Base-by-base conservation (phyloP, 139 green algal species). In the Limnomonas spitsbergensis region DNA sequence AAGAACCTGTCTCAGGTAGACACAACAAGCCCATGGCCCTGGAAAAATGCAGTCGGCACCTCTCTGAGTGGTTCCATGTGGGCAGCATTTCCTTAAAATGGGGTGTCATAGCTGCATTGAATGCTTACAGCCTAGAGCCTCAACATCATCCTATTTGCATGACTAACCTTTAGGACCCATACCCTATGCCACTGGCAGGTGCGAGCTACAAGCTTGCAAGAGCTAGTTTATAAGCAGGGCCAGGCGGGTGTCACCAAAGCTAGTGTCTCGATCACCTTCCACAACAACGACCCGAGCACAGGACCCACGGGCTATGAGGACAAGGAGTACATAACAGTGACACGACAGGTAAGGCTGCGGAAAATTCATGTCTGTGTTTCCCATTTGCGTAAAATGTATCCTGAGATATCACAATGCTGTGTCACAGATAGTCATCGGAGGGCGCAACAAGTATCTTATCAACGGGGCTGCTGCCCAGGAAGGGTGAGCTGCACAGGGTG, bases 221-320 rank as follows among this genome's bases (percentile, higher is more conserved):
- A 99, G 80, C 90, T 99, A 4, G 93, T 99, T 3, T 99, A 99
- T 83, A 99, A 99, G 88, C 92, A 98, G 77, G 96, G 96, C 1
- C 95, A 98, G 77, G 96, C 96, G 2, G 96, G 96, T 7, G 87
- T 99, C 14, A 98, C 92, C n/a, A 97, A 98, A 75, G 96, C 96
- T 29, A 94, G 87, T 0, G 96, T 99, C 2, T 97, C 91, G n/a
- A 97, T 99, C 40, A 93, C 93, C 0, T 99, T 98, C 81, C 93
- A 98, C 83, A 99, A 98, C 71, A 61, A 81, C 2, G 92, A 98
- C 80, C 93, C 94, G 72, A 72, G 66, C 1, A 90, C 73, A 14
- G 91, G 88, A 40, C 96, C 96, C 6, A 84, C 93, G 2, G 93
- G 94, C 1, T 99, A 97, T 70, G 92, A 98, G 81, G 88, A 98